phyloP scores from a whole-genome alignment of 2,329 filamentous ascomycete genomes.

The Alternaria alternata region DNA sequence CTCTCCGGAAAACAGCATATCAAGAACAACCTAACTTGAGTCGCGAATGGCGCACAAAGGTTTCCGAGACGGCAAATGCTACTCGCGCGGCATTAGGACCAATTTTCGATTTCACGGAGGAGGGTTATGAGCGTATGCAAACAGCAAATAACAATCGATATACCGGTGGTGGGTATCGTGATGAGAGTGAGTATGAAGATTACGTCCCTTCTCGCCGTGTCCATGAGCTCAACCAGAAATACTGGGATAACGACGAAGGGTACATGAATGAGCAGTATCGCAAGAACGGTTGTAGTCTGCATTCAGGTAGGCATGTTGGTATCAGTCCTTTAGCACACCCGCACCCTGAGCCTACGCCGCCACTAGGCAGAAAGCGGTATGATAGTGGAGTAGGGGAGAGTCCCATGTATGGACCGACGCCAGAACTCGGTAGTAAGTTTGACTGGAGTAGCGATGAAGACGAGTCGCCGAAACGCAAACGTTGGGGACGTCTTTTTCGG shows the following conservation, averaged over 20 bases:
- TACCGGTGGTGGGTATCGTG: neutral
- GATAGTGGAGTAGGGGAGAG: neutral
- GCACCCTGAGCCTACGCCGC: neutral
- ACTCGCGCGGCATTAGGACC: slow-evolving; percentile 22
- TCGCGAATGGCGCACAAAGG: slow-evolving; percentile 4
- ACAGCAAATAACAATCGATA: neutral
- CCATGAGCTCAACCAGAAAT: slow-evolving; percentile 25
- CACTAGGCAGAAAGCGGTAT: neutral
- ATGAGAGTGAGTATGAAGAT: neutral
- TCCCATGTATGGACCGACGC: neutral
- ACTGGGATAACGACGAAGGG: slow-evolving; percentile 20
- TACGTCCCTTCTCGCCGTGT: slow-evolving; percentile 23
- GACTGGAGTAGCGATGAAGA: neutral
- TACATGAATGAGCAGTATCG: neutral
- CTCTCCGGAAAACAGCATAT: slow-evolving; percentile 4
- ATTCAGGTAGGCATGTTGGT: neutral
- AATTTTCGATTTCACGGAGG: slow-evolving; percentile 18
- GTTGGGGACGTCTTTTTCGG: neutral
- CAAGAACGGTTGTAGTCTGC: neutral
- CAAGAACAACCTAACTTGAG: slow-evolving; percentile 3
- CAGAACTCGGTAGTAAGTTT: slow-evolving; percentile 6
- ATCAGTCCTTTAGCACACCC: neutral
- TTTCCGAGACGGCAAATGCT: slow-evolving; percentile 20
- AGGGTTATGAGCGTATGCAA: neutral
- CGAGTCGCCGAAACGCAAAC: neutral